Evolutionary conservation across 495 filamentous ascomycete species (phyloP).

Genomic region (Chaetomium fimeti): DNA sequence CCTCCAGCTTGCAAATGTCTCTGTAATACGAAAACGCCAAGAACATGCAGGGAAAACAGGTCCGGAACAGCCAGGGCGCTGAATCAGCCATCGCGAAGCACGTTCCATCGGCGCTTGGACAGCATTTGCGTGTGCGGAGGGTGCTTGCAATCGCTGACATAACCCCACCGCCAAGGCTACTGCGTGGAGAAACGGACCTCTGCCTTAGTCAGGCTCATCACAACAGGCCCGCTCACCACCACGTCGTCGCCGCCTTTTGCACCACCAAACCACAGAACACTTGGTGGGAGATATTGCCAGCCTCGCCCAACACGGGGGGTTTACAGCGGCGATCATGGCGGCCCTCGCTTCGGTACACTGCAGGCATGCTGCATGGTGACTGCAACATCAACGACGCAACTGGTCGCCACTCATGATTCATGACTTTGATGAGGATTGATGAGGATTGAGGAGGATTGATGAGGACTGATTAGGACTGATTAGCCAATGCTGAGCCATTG

Average conservation of each 20-base stretch:
- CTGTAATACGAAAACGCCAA: background rate
- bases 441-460: too few species aligned
- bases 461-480: background rate
- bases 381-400: background rate
- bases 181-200: background rate
- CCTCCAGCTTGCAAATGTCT: background rate
- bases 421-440: too few species aligned
- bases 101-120: background rate
- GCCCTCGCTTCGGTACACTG: background rate
- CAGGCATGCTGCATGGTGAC: background rate
- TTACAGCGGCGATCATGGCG: background rate
- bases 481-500: slow-evolving; percentile 9
- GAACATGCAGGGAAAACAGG: background rate
- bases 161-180: background rate
- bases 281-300: background rate
- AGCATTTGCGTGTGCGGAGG: background rate
- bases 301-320: background rate
- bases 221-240: too few species aligned
- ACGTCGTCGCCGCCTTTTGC: slow-evolving; percentile 11
- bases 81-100: slow-evolving; percentile 10
- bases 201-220: background rate
- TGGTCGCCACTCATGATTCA: background rate
- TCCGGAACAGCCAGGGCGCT: background rate
- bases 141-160: slow-evolving; percentile 11
- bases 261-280: background rate